Base-by-base conservation (phyloP, 495 filamentous ascomycete genomes). In the Massariosphaeria phaeospora region DNA sequence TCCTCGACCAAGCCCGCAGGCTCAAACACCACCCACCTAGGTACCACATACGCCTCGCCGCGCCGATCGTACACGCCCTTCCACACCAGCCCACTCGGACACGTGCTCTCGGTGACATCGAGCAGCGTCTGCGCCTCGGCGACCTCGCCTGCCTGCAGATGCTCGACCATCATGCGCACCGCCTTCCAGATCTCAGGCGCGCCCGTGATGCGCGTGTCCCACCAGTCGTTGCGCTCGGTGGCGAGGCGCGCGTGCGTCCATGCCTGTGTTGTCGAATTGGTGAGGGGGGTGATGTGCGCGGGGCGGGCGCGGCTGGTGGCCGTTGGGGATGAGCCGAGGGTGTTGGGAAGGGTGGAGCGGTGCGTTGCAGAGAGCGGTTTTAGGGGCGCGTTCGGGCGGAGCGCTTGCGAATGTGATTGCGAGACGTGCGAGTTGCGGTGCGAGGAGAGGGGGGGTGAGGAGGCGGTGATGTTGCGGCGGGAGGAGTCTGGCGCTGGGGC, bases 181-280 rank as follows among this genome's bases (percentile, higher is more conserved):
- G 88, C 84, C 33, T 76, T 78, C 91, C 91, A 97, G 34, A 91
- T 74, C 61, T 95, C 88, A 12, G 76, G 55, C 5, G 80, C 76
- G 9, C 89, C 89, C 4, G 84, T 84, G 2, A 93, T 86, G 27
- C 87, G 73, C 2, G 91, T 97, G 44, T 73, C 72, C 62, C 77
- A 80, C 64, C 79, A 79, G 17, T 70, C 76, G 9, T 70, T 72
- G 21, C 71, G 62, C 25, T 66, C 49, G 36, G 53, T 57, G 44
- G 57, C 67, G 3, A 76, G 62, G 49, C 69, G 62, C 11, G 59
- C 53, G 20, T 74, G 74, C 1, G 73, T 80, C 81, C 83, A 84
- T 6, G 9, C 36, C 8, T 18, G 10, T n/a, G 20, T 15, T 6
- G 29, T 36, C n/a, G 45, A 38, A 27, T 54, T 29, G 53, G 62